These are phyloP conservation scores for Erucastrum elatum DNA, from an alignment of 345 rosid genomes.

Conservation along the genomic window DNA sequence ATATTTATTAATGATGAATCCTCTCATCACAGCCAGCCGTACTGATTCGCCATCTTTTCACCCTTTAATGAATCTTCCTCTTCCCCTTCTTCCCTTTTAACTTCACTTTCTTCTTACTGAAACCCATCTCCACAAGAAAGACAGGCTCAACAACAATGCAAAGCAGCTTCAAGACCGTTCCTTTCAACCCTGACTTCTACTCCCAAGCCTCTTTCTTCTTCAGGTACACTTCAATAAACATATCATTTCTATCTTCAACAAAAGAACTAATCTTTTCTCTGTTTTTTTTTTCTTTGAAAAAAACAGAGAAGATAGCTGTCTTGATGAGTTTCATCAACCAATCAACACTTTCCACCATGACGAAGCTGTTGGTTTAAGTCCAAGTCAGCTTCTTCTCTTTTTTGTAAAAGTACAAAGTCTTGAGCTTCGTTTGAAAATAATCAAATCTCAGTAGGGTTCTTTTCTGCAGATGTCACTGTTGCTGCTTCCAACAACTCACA, in stretches of 20 bases:
- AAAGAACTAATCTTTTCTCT: background rate
- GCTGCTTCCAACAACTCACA: conserved; percentile 55
- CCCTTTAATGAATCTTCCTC: conserved; percentile 21
- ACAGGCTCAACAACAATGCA: conserved; percentile 54
- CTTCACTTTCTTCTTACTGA: conserved; percentile 27
- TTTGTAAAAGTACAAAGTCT: background rate
- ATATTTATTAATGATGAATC: conserved; percentile 38
- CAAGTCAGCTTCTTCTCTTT: conserved; percentile 52
- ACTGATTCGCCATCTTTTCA: conserved; percentile 46
- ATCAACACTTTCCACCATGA: conserved; percentile 58
- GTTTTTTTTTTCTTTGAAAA: background rate
- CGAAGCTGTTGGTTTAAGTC: conserved; percentile 69
- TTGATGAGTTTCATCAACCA: conserved; percentile 84
- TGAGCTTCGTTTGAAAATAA: background rate
- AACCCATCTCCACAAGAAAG: conserved; percentile 40
- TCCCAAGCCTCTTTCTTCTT: conserved; percentile 66
- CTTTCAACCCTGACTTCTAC: conserved; percentile 56
- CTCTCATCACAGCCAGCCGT: conserved; percentile 15
- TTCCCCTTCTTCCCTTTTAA: conserved; percentile 5
- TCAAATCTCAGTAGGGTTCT: conserved; percentile 16
- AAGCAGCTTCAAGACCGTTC: conserved; percentile 69
- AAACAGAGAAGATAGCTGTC: conserved; percentile 53
- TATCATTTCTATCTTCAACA: background rate
- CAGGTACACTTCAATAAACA: conserved; percentile 43
- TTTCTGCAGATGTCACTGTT: conserved; percentile 57